A percentile compares a stretch with the other conserved stretches of the same genome.
Evolutionary conservation across 2,329 filamentous ascomycete genomes (phyloP).

Genomic region (Colletotrichum endophyticum): DNA sequence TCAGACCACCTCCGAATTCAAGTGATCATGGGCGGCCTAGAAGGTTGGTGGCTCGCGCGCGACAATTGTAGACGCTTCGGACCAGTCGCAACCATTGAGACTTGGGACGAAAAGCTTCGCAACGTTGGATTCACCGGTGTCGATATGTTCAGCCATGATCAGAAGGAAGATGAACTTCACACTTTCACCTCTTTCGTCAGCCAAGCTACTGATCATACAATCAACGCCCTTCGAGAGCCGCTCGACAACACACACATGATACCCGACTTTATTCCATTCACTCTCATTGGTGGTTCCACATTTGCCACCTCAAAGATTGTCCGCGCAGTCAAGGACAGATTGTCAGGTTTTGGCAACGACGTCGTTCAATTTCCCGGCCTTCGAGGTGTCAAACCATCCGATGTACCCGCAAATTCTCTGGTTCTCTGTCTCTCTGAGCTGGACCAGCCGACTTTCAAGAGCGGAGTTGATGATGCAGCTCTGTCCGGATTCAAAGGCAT

Average conservation of each 20-base stretch:
- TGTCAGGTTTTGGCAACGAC: not conserved
- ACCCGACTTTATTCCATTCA: not conserved
- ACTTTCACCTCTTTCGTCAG: not conserved
- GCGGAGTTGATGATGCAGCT: not conserved
- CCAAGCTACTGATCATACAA: not conserved
- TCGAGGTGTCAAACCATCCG: not conserved
- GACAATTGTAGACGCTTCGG: not conserved
- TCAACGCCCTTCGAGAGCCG: not conserved
- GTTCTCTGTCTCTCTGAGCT: not conserved
- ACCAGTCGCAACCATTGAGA: not conserved
- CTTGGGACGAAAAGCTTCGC: not conserved
- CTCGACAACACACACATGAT: not conserved
- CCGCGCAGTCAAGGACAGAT: not conserved
- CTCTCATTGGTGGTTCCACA: not conserved
- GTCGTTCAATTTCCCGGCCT: not conserved
- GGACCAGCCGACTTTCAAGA: not conserved
- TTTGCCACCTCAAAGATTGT: not conserved
- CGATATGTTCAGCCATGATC: not conserved
- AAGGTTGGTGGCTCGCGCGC: not conserved
- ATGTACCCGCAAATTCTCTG: not conserved
- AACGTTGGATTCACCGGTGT: not conserved
- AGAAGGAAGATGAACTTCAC: not conserved
- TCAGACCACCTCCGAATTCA: not conserved
- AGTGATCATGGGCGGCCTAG: not conserved
- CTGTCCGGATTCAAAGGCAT: not conserved